Conservation (phyloP, 2,329 filamentous ascomycete genomes). For the Ophiostoma perfectum region DNA sequence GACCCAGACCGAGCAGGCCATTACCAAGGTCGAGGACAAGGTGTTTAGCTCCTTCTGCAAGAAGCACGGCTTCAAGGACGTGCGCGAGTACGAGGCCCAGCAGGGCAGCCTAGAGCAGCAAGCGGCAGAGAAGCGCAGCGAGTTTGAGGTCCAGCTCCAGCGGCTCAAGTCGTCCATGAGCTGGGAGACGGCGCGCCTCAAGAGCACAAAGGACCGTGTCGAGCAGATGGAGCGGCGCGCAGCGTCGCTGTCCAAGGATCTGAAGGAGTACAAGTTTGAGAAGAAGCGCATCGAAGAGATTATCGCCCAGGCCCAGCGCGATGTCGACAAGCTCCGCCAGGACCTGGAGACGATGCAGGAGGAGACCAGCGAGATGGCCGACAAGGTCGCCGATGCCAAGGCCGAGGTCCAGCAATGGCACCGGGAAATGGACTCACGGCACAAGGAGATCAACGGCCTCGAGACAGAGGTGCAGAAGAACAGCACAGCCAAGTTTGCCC, state of each 20-base stretch:
- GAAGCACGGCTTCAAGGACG: constrained; percentile 78
- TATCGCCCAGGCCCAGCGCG: constrained; percentile 66
- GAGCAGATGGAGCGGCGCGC: constrained; percentile 61
- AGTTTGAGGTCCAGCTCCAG: constrained; percentile 80
- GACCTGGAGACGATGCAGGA: constrained; percentile 63
- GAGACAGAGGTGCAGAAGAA: constrained; percentile 84
- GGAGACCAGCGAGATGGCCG: constrained; percentile 62
- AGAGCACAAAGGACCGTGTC: constrained; percentile 62
- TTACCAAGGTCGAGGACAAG: constrained; percentile 79
- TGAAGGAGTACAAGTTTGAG: constrained; percentile 64
- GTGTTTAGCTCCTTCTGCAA: constrained; percentile 83
- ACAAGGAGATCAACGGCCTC: constrained; percentile 70
- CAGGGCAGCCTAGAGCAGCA: constrained; percentile 91
- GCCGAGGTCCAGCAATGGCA: constrained; percentile 76
- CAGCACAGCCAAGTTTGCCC: constrained; percentile 73
- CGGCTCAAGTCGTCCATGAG: constrained; percentile 59
- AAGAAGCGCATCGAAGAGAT: constrained; percentile 69
- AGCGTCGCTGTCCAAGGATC: constrained; percentile 60
- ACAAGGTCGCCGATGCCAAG: constrained; percentile 72
- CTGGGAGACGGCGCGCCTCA: constrained; percentile 50
- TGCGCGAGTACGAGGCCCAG: constrained; percentile 87
- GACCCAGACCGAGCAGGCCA: constrained; percentile 53
- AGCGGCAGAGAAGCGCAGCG: constrained; percentile 75
- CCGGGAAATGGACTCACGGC: constrained; percentile 68
- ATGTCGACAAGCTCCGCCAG: constrained; percentile 70